Conservation (phyloP, 345 rosid species). For the Moringa oleifera region DNA sequence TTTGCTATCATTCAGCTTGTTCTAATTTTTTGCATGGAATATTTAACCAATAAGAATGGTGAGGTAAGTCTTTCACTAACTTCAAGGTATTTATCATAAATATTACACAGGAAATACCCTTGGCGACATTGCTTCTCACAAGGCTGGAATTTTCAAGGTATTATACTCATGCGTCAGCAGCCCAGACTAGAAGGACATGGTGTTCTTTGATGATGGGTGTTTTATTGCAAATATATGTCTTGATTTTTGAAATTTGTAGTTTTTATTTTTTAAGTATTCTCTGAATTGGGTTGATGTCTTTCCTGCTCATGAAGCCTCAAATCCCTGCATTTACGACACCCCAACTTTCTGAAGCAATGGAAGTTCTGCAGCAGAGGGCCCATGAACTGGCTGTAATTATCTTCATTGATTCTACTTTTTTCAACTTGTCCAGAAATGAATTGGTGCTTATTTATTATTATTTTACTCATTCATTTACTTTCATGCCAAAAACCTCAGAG, state of each 20-base stretch:
- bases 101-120: conserved; percentile 61
- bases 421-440: conserved; percentile 3
- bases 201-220: conserved; percentile 13
- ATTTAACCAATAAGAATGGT: conserved; percentile 2
- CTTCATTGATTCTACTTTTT: conserved; percentile 4
- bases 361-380: conserved; percentile 56
- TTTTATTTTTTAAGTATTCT: conserved; percentile 31
- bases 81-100: conserved; percentile 9
- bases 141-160: conserved; percentile 97
- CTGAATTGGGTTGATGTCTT: conserved; percentile 56
- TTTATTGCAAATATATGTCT: conserved; percentile 20
- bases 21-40: background rate
- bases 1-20: too few relatives aligned
- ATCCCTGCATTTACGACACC: conserved; percentile 79
- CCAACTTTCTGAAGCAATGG: conserved; percentile 85
- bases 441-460: too few relatives aligned
- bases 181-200: background rate
- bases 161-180: conserved; percentile 14
- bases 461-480: too few relatives aligned
- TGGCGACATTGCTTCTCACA: conserved; percentile 68
- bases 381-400: conserved; percentile 39
- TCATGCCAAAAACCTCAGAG: too few relatives aligned
- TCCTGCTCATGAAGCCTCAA: conserved; percentile 64
- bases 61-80: conserved; percentile 8
- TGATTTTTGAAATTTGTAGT: conserved; percentile 24